Percentiles rank a stretch among this genome's conserved stretches.
Evolutionary conservation across 2,329 filamentous ascomycete species (phyloP).

Genomic region (Neopestalotiopsis clavispora): DNA sequence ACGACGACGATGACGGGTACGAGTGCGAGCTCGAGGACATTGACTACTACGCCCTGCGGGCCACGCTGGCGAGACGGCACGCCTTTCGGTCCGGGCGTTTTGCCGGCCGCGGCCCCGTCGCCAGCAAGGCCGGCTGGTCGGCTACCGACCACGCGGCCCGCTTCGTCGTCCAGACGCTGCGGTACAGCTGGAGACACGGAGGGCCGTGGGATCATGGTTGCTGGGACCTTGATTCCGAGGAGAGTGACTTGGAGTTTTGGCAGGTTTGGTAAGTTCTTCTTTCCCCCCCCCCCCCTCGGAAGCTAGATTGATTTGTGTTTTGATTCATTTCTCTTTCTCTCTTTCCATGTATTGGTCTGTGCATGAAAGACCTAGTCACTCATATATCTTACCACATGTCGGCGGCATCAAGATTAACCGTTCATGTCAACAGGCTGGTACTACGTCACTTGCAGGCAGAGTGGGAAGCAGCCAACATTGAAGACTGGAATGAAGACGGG

Average conservation of each 20-base stretch:
- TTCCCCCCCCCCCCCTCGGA: no score
- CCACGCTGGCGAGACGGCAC: conserved; percentile 22
- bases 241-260: conserved; percentile 31
- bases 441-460: conserved; percentile 33
- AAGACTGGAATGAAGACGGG: conserved; percentile 8
- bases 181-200: conserved; percentile 31
- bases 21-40: conserved; percentile 23
- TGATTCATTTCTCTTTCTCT: neutral
- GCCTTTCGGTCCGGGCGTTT: conserved; percentile 24
- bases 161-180: conserved; percentile 32
- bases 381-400: no score
- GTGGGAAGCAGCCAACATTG: conserved; percentile 28
- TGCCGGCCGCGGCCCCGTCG: conserved; percentile 19
- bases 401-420: neutral
- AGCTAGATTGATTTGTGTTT: neutral
- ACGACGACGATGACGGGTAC: no score
- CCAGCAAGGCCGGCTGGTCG: conserved; percentile 29
- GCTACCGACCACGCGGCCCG: conserved; percentile 32
- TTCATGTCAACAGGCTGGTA: conserved; percentile 22
- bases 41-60: conserved; percentile 26
- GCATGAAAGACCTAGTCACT: no score
- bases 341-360: no score
- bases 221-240: conserved; percentile 21
- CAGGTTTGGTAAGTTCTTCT: conserved; percentile 28
- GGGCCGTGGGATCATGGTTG: conserved; percentile 28